These are phyloP conservation scores for Coemansia sp. DNA, from an alignment of 192 early-diverging fungal species.

Conservation along the genomic window DNA sequence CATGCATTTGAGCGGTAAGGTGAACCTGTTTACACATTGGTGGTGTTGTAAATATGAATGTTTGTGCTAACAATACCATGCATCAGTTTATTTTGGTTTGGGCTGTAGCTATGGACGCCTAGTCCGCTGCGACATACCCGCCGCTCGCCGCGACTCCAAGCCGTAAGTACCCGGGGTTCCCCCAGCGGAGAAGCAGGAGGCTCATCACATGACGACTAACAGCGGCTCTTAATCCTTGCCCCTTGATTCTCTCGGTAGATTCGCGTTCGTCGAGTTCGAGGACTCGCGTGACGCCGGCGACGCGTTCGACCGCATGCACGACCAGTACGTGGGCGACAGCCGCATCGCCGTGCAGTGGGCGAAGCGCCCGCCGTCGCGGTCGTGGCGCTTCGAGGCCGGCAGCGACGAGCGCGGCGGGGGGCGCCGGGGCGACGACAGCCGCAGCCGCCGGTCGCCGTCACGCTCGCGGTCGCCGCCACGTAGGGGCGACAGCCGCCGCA, in stretches of 20 bases:
- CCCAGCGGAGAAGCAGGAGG: not conserved
- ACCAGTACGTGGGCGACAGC: conserved; percentile 72
- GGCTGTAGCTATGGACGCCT: conserved; percentile 70
- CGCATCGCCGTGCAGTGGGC: conserved; percentile 87
- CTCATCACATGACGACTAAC: not conserved
- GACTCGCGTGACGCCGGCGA: conserved; percentile 86
- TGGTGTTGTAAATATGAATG: not conserved
- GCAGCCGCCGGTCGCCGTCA: conserved; percentile 37
- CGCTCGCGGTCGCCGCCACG: conserved; percentile 18
- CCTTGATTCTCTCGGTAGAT: conserved; percentile 48
- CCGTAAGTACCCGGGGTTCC: conserved; percentile 57
- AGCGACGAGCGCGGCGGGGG: conserved; percentile 24
- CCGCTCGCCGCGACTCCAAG: conserved; percentile 59
- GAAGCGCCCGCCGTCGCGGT: conserved; percentile 72
- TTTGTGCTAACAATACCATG: not conserved
- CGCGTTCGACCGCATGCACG: conserved; percentile 92
- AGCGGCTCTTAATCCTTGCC: not conserved
- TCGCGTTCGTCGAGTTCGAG: conserved; percentile 95
- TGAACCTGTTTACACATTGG: not conserved
- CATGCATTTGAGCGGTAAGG: conserved; percentile 91
- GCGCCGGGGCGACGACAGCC: conserved; percentile 27
- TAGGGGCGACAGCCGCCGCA: not conserved
- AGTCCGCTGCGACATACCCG: conserved; percentile 84
- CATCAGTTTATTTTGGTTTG: not conserved
- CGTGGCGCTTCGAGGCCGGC: conserved; percentile 71